Evolutionary conservation across 2,329 filamentous ascomycete genomes (phyloP).

Genomic region (Blastomyces silverae): DNA sequence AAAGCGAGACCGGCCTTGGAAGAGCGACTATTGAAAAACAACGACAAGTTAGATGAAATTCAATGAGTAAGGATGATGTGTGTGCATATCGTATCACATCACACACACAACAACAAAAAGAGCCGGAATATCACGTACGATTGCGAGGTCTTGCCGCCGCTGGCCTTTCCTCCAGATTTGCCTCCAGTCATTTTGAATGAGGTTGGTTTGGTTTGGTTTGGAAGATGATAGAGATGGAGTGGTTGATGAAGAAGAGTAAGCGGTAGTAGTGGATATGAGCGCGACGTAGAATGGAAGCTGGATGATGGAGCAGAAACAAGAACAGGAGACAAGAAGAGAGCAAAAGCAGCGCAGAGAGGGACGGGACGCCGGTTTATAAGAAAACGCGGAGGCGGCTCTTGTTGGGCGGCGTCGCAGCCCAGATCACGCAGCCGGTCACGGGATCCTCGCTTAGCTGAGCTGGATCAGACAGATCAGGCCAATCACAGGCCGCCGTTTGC

Average conservation of each 20-base stretch:
- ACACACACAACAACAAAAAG: conserved; percentile 12
- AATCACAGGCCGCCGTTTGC: conserved; percentile 31
- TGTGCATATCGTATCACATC: not conserved
- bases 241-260: conserved; percentile 20
- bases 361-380: conserved; percentile 40
- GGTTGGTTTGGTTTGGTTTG: conserved; percentile 26
- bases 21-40: conserved; percentile 62
- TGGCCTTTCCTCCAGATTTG: conserved; percentile 99
- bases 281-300: conserved; percentile 3
- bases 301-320: conserved; percentile 22
- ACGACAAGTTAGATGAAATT: not conserved
- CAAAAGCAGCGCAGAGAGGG: conserved; percentile 24
- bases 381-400: conserved; percentile 30
- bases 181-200: conserved; percentile 97
- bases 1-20: conserved; percentile 99
- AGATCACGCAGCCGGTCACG: conserved; percentile 26
- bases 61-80: conserved; percentile 6
- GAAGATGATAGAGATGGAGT: conserved; percentile 20
- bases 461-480: conserved; percentile 27
- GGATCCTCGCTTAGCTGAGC: conserved; percentile 26
- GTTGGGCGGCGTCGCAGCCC: not conserved
- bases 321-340: conserved; percentile 25
- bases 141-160: conserved; percentile 97
- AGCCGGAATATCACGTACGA: conserved; percentile 62
- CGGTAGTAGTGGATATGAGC: conserved; percentile 12